Base-by-base conservation (phyloP, 148 eudicot genomes). In the Simmondsia chinensis region DNA sequence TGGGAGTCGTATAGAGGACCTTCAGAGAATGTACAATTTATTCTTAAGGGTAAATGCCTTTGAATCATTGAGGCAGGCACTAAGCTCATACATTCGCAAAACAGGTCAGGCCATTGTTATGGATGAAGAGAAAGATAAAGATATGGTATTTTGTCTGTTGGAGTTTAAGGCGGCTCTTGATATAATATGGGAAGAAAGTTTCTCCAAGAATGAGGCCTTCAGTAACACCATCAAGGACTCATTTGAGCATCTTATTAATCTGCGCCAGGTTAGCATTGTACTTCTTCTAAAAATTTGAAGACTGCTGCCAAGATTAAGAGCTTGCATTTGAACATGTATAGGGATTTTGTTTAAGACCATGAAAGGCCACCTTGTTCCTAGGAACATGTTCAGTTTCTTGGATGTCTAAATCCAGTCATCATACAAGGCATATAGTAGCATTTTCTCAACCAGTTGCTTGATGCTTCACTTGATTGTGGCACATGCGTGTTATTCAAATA, bases 61-160 rank as follows among this genome's bases (percentile, higher is more conserved):
- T 40, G 97, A 89, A 71, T 75, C 91, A 15, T 55, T 89, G 30
- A 67, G 83, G 61, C 93, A 68, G 41, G 79, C 80, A 33, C 65
- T 89, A 52, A 76, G 74, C 60, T 79, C 71, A 2, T 84, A 84
- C 63, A 89, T 81, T 35, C 60, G 97, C 34, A 79, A 52, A 68
- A 64, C 93, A 50, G 97, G 97, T 24, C 93, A 79, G 56, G 72
- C 76, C 54, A 67, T 69, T 50, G 91, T 89, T 33, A 75, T 74
- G 77, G 97, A 89, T 74, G 97, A 89, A 55, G 97, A 89, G 54
- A 89, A 89, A 63, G 97, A 89, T 24, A 89, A 81, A 59, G 94
- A 89, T 63, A 84, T 89, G 97, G 97, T 89, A 15, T 71, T 75
- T 24, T 75, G 78, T 50, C 80, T 89, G 35, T 68, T 89, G 71